These are phyloP conservation scores for Fusarium nodosum DNA, from an alignment of 2,329 filamentous ascomycete genomes.

Conservation along the genomic window DNA sequence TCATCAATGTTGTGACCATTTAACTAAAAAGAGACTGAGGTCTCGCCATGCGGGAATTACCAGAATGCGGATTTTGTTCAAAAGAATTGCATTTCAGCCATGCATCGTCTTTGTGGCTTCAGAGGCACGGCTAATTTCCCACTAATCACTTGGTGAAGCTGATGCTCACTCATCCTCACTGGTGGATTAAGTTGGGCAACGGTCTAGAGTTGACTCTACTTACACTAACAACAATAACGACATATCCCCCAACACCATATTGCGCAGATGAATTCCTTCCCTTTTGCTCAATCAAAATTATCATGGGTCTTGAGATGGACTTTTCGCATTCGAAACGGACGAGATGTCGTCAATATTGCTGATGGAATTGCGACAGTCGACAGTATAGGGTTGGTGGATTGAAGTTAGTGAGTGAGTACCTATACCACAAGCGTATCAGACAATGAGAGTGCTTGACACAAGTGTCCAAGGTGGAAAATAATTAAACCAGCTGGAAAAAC, in stretches of 20 bases:
- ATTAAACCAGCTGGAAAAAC: background rate
- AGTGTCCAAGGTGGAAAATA: background rate
- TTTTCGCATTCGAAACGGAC: background rate
- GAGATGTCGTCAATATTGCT: too few relatives aligned
- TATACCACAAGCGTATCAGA: background rate
- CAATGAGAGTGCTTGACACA: background rate
- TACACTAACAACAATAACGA: background rate
- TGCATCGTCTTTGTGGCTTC: constrained; percentile 3
- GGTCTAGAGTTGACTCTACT: background rate
- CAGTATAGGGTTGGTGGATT: constrained; percentile 22
- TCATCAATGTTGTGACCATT: constrained; percentile 5
- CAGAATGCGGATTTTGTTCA: constrained; percentile 1
- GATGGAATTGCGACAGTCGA: background rate
- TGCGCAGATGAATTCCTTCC: too few relatives aligned
- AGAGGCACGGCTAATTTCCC: constrained; percentile 14
- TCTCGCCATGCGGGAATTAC: constrained; percentile 23
- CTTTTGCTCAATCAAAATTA: background rate
- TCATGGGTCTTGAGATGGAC: accelerated
- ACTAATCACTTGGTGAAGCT: constrained; percentile 12
- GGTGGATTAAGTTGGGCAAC: constrained; percentile 1
- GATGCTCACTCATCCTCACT: background rate
- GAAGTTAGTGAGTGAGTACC: background rate
- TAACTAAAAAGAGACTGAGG: constrained; percentile 2
- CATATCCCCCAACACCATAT: background rate
- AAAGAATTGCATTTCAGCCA: constrained; percentile 13